phyloP scores from a whole-genome alignment of 208 protist species.

The Acanthamoeba healyi region DNA sequence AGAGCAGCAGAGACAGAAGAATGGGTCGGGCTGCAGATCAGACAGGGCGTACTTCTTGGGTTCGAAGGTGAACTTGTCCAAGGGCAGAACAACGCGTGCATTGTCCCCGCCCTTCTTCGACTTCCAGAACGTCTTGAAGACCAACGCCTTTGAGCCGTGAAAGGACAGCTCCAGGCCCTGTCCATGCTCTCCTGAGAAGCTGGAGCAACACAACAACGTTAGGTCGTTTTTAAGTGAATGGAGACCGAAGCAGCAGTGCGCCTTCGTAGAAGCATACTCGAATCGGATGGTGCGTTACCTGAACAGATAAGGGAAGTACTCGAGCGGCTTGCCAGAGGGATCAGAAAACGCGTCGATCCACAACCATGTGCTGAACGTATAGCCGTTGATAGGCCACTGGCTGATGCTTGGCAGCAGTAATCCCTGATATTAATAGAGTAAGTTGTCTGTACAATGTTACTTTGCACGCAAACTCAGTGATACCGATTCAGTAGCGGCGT shows the following conservation, averaged over 20 bases:
- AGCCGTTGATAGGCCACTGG: conserved; percentile 51
- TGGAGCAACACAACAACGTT: neutral
- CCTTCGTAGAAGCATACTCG: neutral
- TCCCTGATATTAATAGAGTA: neutral
- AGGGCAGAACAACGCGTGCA: neutral
- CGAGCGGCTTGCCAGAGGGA: conserved; percentile 23
- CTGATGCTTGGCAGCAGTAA: conserved; percentile 40
- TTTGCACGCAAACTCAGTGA: neutral
- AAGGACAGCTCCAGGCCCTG: conserved; percentile 65
- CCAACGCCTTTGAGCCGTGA: conserved; percentile 7
- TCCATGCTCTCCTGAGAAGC: conserved; percentile 62
- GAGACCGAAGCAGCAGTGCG: too few species aligned
- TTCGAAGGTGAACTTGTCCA: conserved; percentile 47
- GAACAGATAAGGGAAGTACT: conserved; percentile 66
- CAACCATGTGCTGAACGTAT: conserved; percentile 55
- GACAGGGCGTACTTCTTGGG: conserved; percentile 18
- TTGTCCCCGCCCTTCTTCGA: conserved; percentile 63
- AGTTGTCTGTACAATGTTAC: neutral
- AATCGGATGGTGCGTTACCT: neutral
- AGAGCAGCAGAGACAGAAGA: neutral
- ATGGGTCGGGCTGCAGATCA: neutral
- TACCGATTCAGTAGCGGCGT: conserved; percentile 52
- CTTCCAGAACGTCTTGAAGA: conserved; percentile 72
- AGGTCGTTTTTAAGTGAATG: neutral
- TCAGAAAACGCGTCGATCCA: conserved; percentile 52